Evolutionary conservation across 2,329 filamentous ascomycete genomes (phyloP).

Genomic region (Claviceps sp.): DNA sequence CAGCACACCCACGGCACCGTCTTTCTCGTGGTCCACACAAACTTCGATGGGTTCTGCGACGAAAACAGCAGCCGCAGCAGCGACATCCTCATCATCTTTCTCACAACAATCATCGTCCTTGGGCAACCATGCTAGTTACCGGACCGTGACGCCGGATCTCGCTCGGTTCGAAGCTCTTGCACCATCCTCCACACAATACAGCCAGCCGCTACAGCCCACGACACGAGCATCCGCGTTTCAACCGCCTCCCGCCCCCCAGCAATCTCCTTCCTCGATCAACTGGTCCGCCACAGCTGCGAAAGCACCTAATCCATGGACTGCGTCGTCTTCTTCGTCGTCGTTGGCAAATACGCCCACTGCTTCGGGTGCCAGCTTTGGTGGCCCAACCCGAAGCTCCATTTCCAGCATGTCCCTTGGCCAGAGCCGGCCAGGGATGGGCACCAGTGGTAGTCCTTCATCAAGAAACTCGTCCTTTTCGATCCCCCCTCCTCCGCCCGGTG

Average conservation of each 20-base stretch:
- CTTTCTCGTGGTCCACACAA: slow-evolving; percentile 54
- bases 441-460: slow-evolving; percentile 16
- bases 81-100: neutral
- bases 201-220: slow-evolving; percentile 42
- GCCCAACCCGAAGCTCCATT: slow-evolving; percentile 29
- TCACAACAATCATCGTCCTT: slow-evolving; percentile 13
- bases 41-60: slow-evolving; percentile 24
- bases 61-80: neutral
- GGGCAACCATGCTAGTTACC: slow-evolving; percentile 25
- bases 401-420: slow-evolving; percentile 34
- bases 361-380: slow-evolving; percentile 19
- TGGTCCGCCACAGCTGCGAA: slow-evolving; percentile 32
- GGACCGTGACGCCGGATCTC: slow-evolving; percentile 47
- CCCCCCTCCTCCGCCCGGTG: slow-evolving; percentile 39
- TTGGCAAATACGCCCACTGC: slow-evolving; percentile 10
- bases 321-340: slow-evolving; percentile 13
- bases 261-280: slow-evolving; percentile 25
- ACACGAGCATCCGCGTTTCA: slow-evolving; percentile 15
- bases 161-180: slow-evolving; percentile 39
- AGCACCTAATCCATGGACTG: slow-evolving; percentile 35
- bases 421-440: slow-evolving; percentile 14
- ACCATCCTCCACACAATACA: slow-evolving; percentile 49
- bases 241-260: slow-evolving; percentile 10
- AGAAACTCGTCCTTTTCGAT: slow-evolving; percentile 40
- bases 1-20: slow-evolving; percentile 28